phyloP scores from a whole-genome alignment of 331 rosid species.

The Phaseolus coccineus region DNA sequence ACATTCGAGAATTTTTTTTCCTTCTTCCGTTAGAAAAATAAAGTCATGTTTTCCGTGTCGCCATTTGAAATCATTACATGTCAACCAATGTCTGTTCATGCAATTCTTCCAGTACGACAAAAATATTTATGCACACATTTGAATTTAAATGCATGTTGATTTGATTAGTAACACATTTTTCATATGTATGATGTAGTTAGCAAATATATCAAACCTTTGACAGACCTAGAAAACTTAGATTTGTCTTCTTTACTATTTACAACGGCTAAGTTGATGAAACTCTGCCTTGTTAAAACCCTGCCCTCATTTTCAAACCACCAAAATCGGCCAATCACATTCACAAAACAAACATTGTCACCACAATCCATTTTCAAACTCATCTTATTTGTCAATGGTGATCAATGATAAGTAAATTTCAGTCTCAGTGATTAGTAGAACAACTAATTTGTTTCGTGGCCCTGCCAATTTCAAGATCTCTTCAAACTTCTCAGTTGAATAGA shows the following conservation, averaged over 20 bases:
- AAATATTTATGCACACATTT: constrained; percentile 13
- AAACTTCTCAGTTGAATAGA: not conserved
- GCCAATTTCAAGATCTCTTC: not conserved
- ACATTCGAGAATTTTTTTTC: not conserved
- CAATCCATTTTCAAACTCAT: constrained; percentile 16
- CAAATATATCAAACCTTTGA: constrained; percentile 3
- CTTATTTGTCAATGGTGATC: constrained; percentile 3
- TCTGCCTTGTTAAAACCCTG: not conserved
- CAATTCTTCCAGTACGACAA: constrained; percentile 2
- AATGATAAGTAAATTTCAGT: constrained; percentile 19
- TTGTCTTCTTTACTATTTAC: constrained; percentile 16
- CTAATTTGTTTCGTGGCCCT: not conserved
- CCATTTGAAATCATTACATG: not conserved
- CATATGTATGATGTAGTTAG: constrained; percentile 10
- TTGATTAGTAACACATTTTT: constrained; percentile 12
- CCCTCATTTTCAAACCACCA: not conserved
- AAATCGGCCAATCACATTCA: constrained; percentile 4
- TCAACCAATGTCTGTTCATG: constrained; percentile 5
- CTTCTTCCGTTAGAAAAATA: not conserved
- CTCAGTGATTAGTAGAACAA: constrained; percentile 12
- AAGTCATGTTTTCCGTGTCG: constrained; percentile 1
- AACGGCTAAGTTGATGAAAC: constrained; percentile 8
- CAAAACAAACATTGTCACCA: not conserved
- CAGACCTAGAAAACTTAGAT: not conserved
- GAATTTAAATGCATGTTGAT: constrained; percentile 3